Evolutionary conservation across 2,329 filamentous ascomycete genomes (phyloP).

Genomic region (Alternaria gansuensis): DNA sequence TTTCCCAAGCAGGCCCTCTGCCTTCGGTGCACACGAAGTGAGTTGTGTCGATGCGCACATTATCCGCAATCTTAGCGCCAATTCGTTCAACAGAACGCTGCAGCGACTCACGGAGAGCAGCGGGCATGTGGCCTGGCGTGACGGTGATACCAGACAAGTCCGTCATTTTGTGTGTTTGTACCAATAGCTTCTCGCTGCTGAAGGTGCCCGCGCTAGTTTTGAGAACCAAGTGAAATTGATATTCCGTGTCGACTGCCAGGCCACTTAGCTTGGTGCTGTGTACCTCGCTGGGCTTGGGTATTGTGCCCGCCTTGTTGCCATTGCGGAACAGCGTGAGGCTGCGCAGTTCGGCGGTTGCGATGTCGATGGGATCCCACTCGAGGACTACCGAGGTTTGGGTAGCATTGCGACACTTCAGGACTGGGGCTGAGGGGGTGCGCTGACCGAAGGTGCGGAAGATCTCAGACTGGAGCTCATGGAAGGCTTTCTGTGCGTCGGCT

Average conservation of each 20-base stretch:
- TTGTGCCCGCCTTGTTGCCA: constrained; percentile 94
- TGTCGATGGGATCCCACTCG: constrained; percentile 94
- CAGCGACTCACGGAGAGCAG: constrained; percentile 75
- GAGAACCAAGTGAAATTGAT: constrained; percentile 91
- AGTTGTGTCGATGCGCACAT: constrained; percentile 94
- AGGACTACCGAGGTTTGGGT: constrained; percentile 98
- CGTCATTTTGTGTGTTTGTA: constrained; percentile 98
- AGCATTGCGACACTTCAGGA: constrained; percentile 91
- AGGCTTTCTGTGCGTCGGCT: constrained; percentile 74
- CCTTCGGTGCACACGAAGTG: constrained; percentile 98
- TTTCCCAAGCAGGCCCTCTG: constrained; percentile 89
- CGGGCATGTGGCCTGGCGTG: constrained; percentile 85
- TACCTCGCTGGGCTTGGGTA: constrained; percentile 85
- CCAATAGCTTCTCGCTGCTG: constrained; percentile 80
- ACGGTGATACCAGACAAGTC: constrained; percentile 95
- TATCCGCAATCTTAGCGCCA: constrained; percentile 89
- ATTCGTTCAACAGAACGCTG: constrained; percentile 82
- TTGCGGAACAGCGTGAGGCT: constrained; percentile 93
- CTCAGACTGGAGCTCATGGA: constrained; percentile 84
- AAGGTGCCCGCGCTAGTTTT: constrained; percentile 90
- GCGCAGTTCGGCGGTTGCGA: constrained; percentile 90
- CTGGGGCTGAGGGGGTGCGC: constrained; percentile 75
- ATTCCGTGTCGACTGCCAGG: constrained; percentile 94
- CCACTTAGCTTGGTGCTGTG: constrained; percentile 97
- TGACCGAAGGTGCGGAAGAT: constrained; percentile 90